Evolutionary conservation across 768 basidiomycete species (phyloP).

Genomic region (Suillus weaverae): DNA sequence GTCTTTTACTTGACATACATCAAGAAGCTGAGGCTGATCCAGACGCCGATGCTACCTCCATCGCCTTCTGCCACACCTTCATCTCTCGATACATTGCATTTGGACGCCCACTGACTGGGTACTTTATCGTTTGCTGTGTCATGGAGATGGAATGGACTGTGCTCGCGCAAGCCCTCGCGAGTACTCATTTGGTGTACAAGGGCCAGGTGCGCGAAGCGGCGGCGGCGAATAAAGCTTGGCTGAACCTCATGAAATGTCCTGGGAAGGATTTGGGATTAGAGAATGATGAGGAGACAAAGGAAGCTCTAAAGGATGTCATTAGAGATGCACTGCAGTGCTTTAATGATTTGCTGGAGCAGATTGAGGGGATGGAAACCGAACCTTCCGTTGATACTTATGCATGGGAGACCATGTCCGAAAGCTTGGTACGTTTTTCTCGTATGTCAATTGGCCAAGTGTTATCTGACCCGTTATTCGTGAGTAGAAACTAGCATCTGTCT

Average conservation of each 20-base stretch:
- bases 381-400: constrained; percentile 85
- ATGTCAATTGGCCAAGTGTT: neutral
- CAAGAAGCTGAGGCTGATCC: constrained; percentile 51
- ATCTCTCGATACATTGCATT: constrained; percentile 72
- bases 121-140: constrained; percentile 88
- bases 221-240: constrained; percentile 83
- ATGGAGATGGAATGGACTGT: constrained; percentile 85
- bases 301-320: constrained; percentile 48
- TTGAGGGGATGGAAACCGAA: constrained; percentile 80
- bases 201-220: constrained; percentile 56
- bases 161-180: constrained; percentile 66
- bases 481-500: constrained; percentile 85
- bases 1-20: constrained; percentile 60
- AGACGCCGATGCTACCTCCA: constrained; percentile 35
- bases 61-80: constrained; percentile 66
- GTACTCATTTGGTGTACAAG: constrained; percentile 30
- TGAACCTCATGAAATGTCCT: constrained; percentile 58
- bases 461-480: neutral
- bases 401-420: constrained; percentile 92
- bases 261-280: constrained; percentile 40
- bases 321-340: constrained; percentile 74
- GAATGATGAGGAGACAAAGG: constrained; percentile 34
- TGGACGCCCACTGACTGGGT: constrained; percentile 80
- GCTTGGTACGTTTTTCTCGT: constrained; percentile 53
- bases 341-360: constrained; percentile 72